phyloP scores from a whole-genome alignment of 352 stramenopile species.

The Peronospora farinosa region DNA sequence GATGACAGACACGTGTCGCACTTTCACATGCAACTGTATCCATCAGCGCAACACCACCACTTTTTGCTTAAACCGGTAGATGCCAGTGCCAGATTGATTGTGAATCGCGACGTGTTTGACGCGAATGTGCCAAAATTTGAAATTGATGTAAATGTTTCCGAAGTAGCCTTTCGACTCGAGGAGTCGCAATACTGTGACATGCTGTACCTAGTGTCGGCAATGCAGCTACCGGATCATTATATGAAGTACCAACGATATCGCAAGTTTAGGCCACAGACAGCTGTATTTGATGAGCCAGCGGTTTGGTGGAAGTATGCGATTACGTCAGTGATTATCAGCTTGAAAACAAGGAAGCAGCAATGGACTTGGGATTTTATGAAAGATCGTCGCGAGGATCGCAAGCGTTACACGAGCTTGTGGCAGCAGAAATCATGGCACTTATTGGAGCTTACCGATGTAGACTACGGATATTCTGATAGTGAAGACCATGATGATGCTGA shows the following conservation, averaged over 20 bases:
- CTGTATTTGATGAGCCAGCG: constrained; percentile 46
- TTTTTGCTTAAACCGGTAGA: constrained; percentile 83
- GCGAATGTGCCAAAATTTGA: constrained; percentile 75
- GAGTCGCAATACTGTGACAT: constrained; percentile 86
- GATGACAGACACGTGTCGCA: constrained; percentile 44
- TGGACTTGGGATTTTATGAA: constrained; percentile 85
- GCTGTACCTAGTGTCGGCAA: constrained; percentile 63
- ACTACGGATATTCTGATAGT: constrained; percentile 46
- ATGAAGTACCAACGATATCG: constrained; percentile 76
- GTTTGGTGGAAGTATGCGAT: constrained; percentile 85
- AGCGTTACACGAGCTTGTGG: constrained; percentile 69
- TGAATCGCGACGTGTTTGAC: constrained; percentile 79
- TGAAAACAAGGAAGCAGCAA: constrained; percentile 51
- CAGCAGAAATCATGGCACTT: constrained; percentile 30
- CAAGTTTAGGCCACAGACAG: constrained; percentile 46
- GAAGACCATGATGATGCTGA: constrained; percentile 47
- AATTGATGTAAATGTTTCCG: constrained; percentile 67
- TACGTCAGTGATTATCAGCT: constrained; percentile 48
- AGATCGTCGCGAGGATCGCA: constrained; percentile 70
- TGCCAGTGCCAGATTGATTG: constrained; percentile 66
- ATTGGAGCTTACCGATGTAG: constrained; percentile 27
- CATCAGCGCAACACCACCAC: constrained; percentile 67
- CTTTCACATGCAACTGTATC: constrained; percentile 67
- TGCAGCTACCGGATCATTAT: constrained; percentile 69
- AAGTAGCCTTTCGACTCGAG: constrained; percentile 76